These are phyloP conservation scores for Ilex aquifolium DNA, from an alignment of 257 asterid genomes.

Conservation along the genomic window DNA sequence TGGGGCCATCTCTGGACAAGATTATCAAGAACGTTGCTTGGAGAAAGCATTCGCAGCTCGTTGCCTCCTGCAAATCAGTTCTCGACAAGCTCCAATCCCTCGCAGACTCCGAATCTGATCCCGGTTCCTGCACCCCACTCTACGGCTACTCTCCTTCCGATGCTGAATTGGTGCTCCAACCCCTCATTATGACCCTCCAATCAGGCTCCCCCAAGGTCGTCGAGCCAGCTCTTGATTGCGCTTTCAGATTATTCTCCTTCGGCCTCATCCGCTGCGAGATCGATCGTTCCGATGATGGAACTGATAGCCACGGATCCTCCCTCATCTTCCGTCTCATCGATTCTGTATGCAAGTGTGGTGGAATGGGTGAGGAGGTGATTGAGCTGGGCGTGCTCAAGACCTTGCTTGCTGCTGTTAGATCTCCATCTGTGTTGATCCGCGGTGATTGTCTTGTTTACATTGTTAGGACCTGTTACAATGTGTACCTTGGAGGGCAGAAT, in stretches of 20 bases:
- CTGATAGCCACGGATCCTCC: slow-evolving; percentile 19
- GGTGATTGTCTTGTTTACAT: slow-evolving; percentile 81
- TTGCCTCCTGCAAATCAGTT: slow-evolving; percentile 78
- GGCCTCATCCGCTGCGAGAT: slow-evolving; percentile 76
- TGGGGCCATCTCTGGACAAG: slow-evolving; percentile 95
- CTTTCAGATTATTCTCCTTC: slow-evolving; percentile 65
- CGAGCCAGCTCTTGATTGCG: slow-evolving; percentile 92
- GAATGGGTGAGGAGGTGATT: slow-evolving; percentile 61
- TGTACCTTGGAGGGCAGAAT: slow-evolving; percentile 81
- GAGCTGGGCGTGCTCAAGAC: slow-evolving; percentile 80
- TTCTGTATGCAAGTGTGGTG: slow-evolving; percentile 69
- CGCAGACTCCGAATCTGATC: slow-evolving; percentile 56
- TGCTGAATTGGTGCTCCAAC: slow-evolving; percentile 63
- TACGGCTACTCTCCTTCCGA: slow-evolving; percentile 69
- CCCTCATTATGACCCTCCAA: slow-evolving; percentile 67
- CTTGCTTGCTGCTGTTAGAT: slow-evolving; percentile 77
- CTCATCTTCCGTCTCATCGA: slow-evolving; percentile 61
- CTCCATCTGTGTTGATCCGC: slow-evolving; percentile 56
- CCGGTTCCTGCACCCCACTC: slow-evolving; percentile 75
- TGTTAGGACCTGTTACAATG: slow-evolving; percentile 92
- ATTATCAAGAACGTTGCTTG: slow-evolving; percentile 94
- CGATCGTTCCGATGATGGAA: slow-evolving; percentile 11
- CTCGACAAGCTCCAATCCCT: slow-evolving; percentile 84
- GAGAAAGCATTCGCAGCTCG: slow-evolving; percentile 94
- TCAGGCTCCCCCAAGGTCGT: slow-evolving; percentile 84